A percentile compares a stretch with the other conserved stretches of the same genome.
These are phyloP conservation scores for Thraustotheca clavata DNA, from an alignment of 352 stramenopile genomes.

Conservation along the genomic window DNA sequence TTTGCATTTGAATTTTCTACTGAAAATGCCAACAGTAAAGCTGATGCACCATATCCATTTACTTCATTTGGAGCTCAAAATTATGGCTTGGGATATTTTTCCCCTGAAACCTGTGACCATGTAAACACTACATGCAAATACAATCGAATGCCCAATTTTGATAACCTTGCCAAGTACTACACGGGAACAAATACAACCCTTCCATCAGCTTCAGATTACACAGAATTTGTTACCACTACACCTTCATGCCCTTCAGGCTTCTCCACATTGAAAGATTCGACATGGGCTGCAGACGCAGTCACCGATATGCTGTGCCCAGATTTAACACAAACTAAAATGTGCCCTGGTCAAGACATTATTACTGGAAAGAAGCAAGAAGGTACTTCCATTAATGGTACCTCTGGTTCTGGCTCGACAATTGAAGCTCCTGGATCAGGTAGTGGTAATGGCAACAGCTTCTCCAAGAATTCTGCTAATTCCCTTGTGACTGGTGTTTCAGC, in stretches of 20 bases:
- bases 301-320: constrained; percentile 19
- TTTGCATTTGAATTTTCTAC: constrained; percentile 82
- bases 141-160: constrained; percentile 70
- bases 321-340: constrained; percentile 12
- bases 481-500: too few relatives aligned
- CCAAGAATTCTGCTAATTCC: too few relatives aligned
- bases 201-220: background rate
- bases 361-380: background rate
- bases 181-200: background rate
- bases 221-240: constrained; percentile 1
- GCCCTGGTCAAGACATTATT: constrained; percentile 12
- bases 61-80: constrained; percentile 61
- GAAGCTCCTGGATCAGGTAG: background rate
- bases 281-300: constrained; percentile 24
- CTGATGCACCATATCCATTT: constrained; percentile 54
- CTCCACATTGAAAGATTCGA: constrained; percentile 28
- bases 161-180: constrained; percentile 43
- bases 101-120: constrained; percentile 61
- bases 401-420: too few relatives aligned
- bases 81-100: constrained; percentile 84
- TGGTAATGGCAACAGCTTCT: background rate
- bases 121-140: constrained; percentile 43
- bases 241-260: constrained; percentile 30
- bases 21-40: constrained; percentile 55
- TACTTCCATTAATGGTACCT: background rate